Conservation (phyloP, 306 rosid species). For the Oxytropis ochrocephala region DNA sequence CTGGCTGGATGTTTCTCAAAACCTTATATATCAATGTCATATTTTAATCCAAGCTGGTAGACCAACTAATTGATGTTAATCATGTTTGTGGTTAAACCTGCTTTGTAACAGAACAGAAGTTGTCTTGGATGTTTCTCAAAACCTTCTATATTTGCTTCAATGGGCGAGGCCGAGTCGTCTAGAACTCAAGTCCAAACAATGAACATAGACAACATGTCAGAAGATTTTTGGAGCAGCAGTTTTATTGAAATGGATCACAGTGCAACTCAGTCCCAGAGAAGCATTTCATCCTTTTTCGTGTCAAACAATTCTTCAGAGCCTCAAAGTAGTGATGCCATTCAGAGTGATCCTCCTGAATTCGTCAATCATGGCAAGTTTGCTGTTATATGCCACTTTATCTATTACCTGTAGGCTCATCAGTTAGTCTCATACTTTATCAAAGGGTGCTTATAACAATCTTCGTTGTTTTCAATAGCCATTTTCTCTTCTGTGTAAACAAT, state of each 20-base stretch:
- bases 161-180: slow-evolving; percentile 45
- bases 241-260: slow-evolving; percentile 50
- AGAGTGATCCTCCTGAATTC: slow-evolving; percentile 50
- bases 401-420: neutral
- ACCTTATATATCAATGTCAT: neutral
- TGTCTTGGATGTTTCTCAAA: slow-evolving; percentile 61
- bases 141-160: slow-evolving; percentile 25
- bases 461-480: neutral
- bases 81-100: slow-evolving; percentile 47
- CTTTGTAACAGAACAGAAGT: slow-evolving; percentile 92
- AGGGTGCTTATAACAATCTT: neutral
- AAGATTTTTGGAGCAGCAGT: slow-evolving; percentile 72
- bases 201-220: slow-evolving; percentile 44
- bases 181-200: slow-evolving; percentile 35
- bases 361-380: slow-evolving; percentile 69
- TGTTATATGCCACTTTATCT: slow-evolving; percentile 1
- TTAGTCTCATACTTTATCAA: slow-evolving; percentile 10
- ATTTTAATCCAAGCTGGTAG: neutral
- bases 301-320: slow-evolving; percentile 37
- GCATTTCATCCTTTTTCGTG: slow-evolving; percentile 33
- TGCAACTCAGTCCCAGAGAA: slow-evolving; percentile 49
- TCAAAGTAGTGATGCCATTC: slow-evolving; percentile 36
- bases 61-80: slow-evolving; percentile 30
- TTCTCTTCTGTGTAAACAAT: neutral
- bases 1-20: neutral